Conservation (phyloP, 306 rosid genomes). For the Vachellia collinsii region DNA sequence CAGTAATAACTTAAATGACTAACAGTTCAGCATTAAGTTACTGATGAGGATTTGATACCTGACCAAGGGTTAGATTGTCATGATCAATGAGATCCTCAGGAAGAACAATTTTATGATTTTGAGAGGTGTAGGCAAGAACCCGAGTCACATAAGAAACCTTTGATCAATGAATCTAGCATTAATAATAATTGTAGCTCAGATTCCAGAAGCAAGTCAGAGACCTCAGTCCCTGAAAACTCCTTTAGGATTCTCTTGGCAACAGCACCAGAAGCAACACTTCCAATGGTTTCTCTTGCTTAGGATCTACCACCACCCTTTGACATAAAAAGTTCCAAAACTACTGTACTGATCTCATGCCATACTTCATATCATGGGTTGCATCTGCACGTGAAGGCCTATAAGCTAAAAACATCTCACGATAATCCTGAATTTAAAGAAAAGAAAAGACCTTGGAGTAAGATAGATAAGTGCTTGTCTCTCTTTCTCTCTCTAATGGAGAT, state of each 20-base stretch:
- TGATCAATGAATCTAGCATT: constrained; percentile 18
- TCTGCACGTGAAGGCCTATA: constrained; percentile 98
- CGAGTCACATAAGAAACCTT: constrained; percentile 40
- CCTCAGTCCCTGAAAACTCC: constrained; percentile 84
- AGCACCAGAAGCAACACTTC: constrained; percentile 47
- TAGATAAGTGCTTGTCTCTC: background rate
- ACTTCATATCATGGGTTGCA: constrained; percentile 97
- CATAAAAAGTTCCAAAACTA: constrained; percentile 19
- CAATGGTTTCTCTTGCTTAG: constrained; percentile 85
- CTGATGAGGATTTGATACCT: constrained; percentile 37
- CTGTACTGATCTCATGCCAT: constrained; percentile 88
- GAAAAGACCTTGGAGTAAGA: background rate
- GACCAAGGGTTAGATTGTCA: constrained; percentile 57
- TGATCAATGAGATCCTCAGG: constrained; percentile 69
- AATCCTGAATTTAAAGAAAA: constrained; percentile 64
- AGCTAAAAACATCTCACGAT: constrained; percentile 81
- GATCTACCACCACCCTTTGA: constrained; percentile 97
- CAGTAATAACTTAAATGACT: background rate
- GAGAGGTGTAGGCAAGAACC: constrained; percentile 92
- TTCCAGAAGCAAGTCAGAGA: constrained; percentile 40
- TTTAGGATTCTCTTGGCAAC: constrained; percentile 67
- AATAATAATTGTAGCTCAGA: background rate
- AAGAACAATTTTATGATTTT: constrained; percentile 78
- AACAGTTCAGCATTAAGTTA: background rate
- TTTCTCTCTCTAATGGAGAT: no score